Conservation (phyloP, 2,329 filamentous ascomycete genomes). For the Apiospora kogelbergensis region DNA sequence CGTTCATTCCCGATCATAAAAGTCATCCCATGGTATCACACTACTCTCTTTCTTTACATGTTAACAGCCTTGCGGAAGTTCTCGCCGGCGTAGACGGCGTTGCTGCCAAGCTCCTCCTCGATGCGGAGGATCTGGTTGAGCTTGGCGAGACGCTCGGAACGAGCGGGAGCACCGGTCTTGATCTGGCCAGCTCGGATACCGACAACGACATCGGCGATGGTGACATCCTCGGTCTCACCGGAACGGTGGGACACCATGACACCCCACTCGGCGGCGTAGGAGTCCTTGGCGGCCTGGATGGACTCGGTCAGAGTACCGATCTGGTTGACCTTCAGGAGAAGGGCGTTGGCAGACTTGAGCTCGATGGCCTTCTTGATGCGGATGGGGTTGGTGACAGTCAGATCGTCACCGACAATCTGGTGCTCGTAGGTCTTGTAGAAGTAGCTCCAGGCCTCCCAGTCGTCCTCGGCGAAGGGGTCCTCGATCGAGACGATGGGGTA, state of each 20-base stretch:
- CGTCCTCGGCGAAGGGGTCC: conserved; percentile 98
- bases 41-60: conserved; percentile 59
- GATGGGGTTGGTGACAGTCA: conserved; percentile 98
- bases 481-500: conserved; percentile 99
- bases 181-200: conserved; percentile 97
- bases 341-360: conserved; percentile 96
- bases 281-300: conserved; percentile 98
- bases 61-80: conserved; percentile 92
- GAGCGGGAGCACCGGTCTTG: conserved; percentile 95
- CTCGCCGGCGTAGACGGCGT: conserved; percentile 86
- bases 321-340: conserved; percentile 99
- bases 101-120: conserved; percentile 94
- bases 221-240: conserved; percentile 99
- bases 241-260: conserved; percentile 99
- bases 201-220: conserved; percentile 96
- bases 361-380: conserved; percentile 99
- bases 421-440: conserved; percentile 99
- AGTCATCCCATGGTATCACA: conserved; percentile 8
- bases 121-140: conserved; percentile 99
- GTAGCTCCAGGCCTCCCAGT: conserved; percentile 99
- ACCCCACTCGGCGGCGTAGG: conserved; percentile 92
- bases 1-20: conserved; percentile 17
- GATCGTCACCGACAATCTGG: conserved; percentile 97
- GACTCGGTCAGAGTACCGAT: conserved; percentile 98
- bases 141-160: conserved; percentile 98